Evolutionary conservation across 805 yeast species (phyloP).

Genomic region (Yamadazyma scolyti): DNA sequence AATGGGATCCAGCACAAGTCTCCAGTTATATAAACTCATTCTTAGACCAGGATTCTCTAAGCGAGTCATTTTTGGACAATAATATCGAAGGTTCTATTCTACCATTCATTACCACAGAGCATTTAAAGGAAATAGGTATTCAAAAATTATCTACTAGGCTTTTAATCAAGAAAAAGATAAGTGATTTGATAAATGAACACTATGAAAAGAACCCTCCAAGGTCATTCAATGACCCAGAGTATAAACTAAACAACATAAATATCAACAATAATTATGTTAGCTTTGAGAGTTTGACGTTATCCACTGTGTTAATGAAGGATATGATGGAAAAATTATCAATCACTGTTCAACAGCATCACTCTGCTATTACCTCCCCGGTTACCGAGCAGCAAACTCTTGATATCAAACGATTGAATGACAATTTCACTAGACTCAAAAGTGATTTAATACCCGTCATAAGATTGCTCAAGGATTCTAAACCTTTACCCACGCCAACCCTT

Average conservation of each 20-base stretch:
- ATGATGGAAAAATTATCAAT: slow-evolving; percentile 23
- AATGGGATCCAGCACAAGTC: slow-evolving; percentile 46
- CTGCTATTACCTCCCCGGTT: slow-evolving; percentile 10
- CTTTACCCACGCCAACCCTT: slow-evolving; percentile 62
- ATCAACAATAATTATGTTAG: slow-evolving; percentile 33
- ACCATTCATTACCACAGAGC: slow-evolving; percentile 64
- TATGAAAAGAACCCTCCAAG: slow-evolving; percentile 22
- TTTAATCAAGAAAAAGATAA: slow-evolving; percentile 54
- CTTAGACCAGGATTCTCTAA: slow-evolving; percentile 17
- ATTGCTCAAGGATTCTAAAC: slow-evolving; percentile 60
- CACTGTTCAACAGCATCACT: slow-evolving; percentile 15
- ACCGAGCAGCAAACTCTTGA: slow-evolving; percentile 15
- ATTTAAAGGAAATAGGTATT: slow-evolving; percentile 72
- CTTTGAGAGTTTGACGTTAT: slow-evolving; percentile 34
- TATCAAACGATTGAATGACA: slow-evolving; percentile 45
- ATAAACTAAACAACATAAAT: slow-evolving; percentile 26
- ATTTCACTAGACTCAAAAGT: slow-evolving; percentile 53
- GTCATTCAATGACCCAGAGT: slow-evolving; percentile 23
- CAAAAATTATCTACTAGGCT: slow-evolving; percentile 52
- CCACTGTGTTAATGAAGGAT: slow-evolving; percentile 32
- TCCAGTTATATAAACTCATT: slow-evolving; percentile 27
- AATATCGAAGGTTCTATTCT: slow-evolving; percentile 72
- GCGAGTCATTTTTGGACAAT: slow-evolving; percentile 44
- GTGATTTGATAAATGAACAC: slow-evolving; percentile 44
- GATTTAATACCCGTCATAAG: slow-evolving; percentile 64